phyloP scores from a whole-genome alignment of 2,329 filamentous ascomycete species.

The Lachnellula occidentalis region DNA sequence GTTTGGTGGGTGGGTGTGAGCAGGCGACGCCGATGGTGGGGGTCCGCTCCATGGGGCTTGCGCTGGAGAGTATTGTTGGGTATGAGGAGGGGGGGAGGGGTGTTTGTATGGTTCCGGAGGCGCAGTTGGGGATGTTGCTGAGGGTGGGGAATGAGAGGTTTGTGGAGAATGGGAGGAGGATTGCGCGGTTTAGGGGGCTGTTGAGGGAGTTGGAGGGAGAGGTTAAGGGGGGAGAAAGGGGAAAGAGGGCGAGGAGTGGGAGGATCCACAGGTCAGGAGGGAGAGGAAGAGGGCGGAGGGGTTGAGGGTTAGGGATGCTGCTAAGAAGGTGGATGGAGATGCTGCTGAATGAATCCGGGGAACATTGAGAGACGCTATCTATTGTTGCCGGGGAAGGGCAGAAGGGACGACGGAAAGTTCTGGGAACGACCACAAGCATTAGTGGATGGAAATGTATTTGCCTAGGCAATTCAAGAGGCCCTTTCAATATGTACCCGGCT shows the following conservation, averaged over 20 bases:
- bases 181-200: slow-evolving; percentile 55
- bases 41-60: slow-evolving; percentile 75
- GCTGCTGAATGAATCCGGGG: background rate
- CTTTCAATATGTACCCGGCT: no score
- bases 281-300: slow-evolving; percentile 55
- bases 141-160: slow-evolving; percentile 71
- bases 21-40: slow-evolving; percentile 67
- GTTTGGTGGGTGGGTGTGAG: slow-evolving; percentile 40
- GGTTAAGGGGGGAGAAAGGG: slow-evolving; percentile 23
- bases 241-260: slow-evolving; percentile 44
- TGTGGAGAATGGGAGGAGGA: slow-evolving; percentile 60
- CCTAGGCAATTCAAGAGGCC: no score
- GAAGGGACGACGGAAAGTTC: no score
- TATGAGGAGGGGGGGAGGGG: slow-evolving; percentile 38
- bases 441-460: no score
- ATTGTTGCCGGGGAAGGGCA: no score
- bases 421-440: no score
- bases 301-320: slow-evolving; percentile 40
- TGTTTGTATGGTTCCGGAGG: slow-evolving; percentile 54
- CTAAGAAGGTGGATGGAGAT: slow-evolving; percentile 3
- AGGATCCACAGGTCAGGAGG: slow-evolving; percentile 46
- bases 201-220: slow-evolving; percentile 18
- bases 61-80: slow-evolving; percentile 77
- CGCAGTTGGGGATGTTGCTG: slow-evolving; percentile 63
- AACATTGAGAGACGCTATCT: no score